Evolutionary conservation across 129 eudicot genomes (phyloP), one percentile per base, ranked within the genome.

Genomic region (Heracleum sosnowskyi): DNA sequence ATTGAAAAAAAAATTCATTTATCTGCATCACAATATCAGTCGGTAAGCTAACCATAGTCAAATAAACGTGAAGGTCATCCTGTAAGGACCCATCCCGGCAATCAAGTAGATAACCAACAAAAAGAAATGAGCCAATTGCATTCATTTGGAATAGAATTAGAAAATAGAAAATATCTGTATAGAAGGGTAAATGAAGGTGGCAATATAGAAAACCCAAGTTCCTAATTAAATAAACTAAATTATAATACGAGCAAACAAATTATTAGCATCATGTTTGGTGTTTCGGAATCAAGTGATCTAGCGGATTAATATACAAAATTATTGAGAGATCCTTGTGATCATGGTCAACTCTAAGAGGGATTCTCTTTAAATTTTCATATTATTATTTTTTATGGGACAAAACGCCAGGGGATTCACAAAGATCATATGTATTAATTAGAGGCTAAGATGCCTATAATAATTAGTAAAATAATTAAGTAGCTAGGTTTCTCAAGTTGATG

Each of bases 391-490:
- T 22, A n/a, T n/a, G 68, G 68, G 33, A 60, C 66, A 26, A 60
- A 60, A 10, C 68, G 68, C 68, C 34, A 60, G 34, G 45, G 74
- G 74, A 22, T 70, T 70, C 74, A 70, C 74, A 70, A 20, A 85
- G 70, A 80, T 86, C 77, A 60, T 26, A 1, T 22, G 10, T 49
- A 49, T 7, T 80, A 80, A 77, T 69, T 81, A 51, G 76, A 41
- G 81, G 79, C 84, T 83, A 79, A 35, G 87, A 81, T 73, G 79
- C 78, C 79, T 44, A 22, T 10, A 35, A 20, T 7, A 39, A 49
- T 78, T 62, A 28, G 4, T 11, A 29, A 11, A 0, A 11, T 10
- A 9, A 10, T 1, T 31, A 1, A 31, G 40, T 12, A 66, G 40
- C 36, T 66, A 66, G 40, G 66, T 57, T 8, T 33, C 20, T 34